Conservation (phyloP, 441 rosid genomes). For the Pelargonium australe region DNA sequence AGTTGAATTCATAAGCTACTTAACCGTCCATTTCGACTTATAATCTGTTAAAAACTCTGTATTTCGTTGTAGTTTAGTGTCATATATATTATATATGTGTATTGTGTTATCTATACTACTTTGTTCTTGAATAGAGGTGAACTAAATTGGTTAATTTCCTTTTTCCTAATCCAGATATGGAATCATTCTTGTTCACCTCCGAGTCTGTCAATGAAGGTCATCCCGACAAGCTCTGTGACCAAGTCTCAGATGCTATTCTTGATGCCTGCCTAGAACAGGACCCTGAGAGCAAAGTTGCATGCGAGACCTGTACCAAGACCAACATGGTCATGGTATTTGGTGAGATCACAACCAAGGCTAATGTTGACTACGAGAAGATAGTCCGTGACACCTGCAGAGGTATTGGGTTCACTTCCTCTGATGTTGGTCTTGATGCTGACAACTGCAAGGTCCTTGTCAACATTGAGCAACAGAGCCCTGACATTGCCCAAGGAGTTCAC, state of each 20-base stretch:
- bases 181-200: conserved; percentile 74
- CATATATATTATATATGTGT: no score
- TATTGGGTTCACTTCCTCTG: conserved; percentile 59
- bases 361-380: conserved; percentile 63
- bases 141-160: background rate
- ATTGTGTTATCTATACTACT: no score
- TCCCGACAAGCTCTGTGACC: conserved; percentile 81
- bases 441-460: conserved; percentile 68
- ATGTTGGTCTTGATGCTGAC: conserved; percentile 77
- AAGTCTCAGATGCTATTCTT: conserved; percentile 74
- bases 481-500: conserved; percentile 78
- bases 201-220: conserved; percentile 85
- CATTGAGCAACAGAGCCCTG: conserved; percentile 41
- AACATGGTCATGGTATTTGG: conserved; percentile 83
- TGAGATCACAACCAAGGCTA: conserved; percentile 71
- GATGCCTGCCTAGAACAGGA: conserved; percentile 81
- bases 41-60: no score
- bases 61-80: no score
- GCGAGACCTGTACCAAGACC: conserved; percentile 84
- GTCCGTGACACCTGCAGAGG: conserved; percentile 38
- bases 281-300: conserved; percentile 81
- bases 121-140: background rate
- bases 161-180: conserved; percentile 37
- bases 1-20: no score
- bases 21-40: no score